Evolutionary conservation across 1,284 basidiomycete species (phyloP).

Genomic region (Marasmius tenuissimus): DNA sequence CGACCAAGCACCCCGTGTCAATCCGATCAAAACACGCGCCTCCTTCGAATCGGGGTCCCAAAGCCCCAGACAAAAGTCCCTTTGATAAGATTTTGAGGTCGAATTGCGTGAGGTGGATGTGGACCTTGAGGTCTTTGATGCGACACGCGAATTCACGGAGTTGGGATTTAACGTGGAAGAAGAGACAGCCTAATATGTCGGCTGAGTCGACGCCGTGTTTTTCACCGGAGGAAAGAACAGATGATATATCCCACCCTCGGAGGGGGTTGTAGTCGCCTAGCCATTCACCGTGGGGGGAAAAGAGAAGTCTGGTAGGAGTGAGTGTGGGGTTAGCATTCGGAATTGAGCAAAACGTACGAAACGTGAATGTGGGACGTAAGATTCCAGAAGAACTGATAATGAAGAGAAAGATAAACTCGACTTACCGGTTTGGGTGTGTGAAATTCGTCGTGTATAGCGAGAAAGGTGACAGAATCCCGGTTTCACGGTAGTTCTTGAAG

Average conservation of each 20-base stretch:
- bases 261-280: conserved; percentile 34
- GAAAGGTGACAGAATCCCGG: conserved; percentile 39
- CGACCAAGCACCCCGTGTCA: conserved; percentile 35
- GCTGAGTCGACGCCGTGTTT: conserved; percentile 30
- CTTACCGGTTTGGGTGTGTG: conserved; percentile 39
- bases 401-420: background rate
- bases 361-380: too few relatives aligned
- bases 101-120: conserved; percentile 40
- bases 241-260: conserved; percentile 36
- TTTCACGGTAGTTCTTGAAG: conserved; percentile 35
- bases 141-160: conserved; percentile 38
- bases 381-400: background rate
- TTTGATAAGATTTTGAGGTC: conserved; percentile 37
- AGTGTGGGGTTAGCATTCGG: too few relatives aligned
- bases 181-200: conserved; percentile 43
- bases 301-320: conserved; percentile 30
- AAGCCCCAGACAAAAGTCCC: conserved; percentile 33
- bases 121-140: conserved; percentile 35
- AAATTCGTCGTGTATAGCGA: conserved; percentile 32
- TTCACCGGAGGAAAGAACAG: conserved; percentile 29
- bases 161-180: conserved; percentile 43
- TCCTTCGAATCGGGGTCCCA: conserved; percentile 34
- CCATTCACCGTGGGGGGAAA: conserved; percentile 38
- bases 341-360: too few relatives aligned
- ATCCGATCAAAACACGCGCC: conserved; percentile 37